phyloP scores from a whole-genome alignment of 345 rosid genomes.

The Eucalyptus cloeziana region DNA sequence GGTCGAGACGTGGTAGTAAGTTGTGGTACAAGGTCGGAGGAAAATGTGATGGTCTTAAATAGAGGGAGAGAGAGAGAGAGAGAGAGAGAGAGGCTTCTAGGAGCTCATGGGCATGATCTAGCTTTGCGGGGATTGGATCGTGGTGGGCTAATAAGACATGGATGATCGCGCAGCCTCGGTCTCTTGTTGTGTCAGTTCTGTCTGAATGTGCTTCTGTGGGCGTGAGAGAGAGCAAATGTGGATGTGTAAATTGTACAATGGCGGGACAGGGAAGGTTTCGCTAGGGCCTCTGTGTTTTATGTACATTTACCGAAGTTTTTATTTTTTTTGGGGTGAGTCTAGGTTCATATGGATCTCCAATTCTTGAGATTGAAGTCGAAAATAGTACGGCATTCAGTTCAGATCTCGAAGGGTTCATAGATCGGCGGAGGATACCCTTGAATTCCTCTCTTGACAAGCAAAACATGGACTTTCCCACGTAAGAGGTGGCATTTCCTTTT shows the following conservation, averaged over 20 bases:
- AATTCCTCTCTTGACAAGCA: background rate
- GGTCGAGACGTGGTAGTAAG: background rate
- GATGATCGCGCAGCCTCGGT: background rate
- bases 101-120: background rate
- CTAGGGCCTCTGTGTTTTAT: too few species aligned
- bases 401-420: background rate
- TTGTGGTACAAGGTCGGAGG: background rate
- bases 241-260: background rate
- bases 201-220: background rate
- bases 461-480: background rate
- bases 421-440: background rate
- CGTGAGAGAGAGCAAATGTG: background rate
- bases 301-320: background rate
- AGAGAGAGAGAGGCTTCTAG: background rate
- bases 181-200: background rate
- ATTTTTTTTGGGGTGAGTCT: background rate
- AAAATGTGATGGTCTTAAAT: background rate
- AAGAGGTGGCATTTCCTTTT: background rate
- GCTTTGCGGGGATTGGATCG: background rate
- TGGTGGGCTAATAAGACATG: background rate
- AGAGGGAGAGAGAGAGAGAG: background rate
- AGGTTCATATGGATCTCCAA: background rate
- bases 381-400: background rate
- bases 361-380: background rate
- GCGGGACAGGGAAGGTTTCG: background rate